Base-by-base conservation (phyloP, 352 stramenopile genomes). In the Pseudoperonospora humuli region DNA sequence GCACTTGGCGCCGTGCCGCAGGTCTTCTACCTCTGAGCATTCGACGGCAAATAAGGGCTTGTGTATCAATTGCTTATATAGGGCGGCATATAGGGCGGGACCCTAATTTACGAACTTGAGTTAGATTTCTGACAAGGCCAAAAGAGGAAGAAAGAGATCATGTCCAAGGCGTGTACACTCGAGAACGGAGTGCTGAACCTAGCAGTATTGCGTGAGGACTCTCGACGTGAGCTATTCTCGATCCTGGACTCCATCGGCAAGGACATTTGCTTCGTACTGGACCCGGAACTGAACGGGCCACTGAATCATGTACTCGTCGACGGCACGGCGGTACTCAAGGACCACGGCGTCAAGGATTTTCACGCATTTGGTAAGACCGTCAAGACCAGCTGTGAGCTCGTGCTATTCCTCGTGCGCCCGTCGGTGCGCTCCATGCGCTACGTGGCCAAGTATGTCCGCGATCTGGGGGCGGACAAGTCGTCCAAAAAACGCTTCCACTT, bases 361-460 rank as follows among this genome's bases (percentile, higher is more conserved):
- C 74, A 84, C 42, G 75, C 79, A 23, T 89, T 95, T 36, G 64
- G 81, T 47, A 79, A 83, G 54, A 75, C 63, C 14, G 64, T 89
- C 60, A 84, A 86, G 57, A 88, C 77, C 0, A 80, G 25, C 39
- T 93, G 77, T 39, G 87, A 96, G 56, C 83, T 78, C 35, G 77
- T 96, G 25, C 52, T 96, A 17, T 96, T 96, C 50, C 75, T 96
- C 23, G 75, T 95, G 36, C 82, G 87, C 0, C 74, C 84, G 27
- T 84, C 70, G 3, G 59, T 89, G 14, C 69, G 71, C 9, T 60
- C 75, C 23, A 87, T 90, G 70, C 75, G 76, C 47, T 76, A 86
- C 48, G 73, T 94, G 32, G 75, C 83, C 41, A 85, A 86, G 40
- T 85, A 87, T 61, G 50, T 86, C 13, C 71, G 71, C 28, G 75